Conservation (phyloP, 2,329 filamentous ascomycete species). For the Clarireedia monteithiana region DNA sequence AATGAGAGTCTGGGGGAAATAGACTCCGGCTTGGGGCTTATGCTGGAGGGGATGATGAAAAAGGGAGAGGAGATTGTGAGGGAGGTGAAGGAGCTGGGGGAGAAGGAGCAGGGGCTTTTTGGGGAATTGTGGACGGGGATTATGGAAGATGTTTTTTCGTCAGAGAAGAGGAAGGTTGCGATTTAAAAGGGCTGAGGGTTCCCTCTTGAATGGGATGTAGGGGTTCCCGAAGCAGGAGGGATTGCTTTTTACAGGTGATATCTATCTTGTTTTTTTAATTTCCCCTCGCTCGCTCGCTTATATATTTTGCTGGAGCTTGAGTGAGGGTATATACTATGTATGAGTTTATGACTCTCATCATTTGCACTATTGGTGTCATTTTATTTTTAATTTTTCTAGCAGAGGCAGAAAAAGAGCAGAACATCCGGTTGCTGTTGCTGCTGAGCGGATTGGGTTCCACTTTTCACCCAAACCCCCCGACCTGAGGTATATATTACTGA, state of each 20-base stretch:
- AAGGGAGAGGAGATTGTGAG: neutral
- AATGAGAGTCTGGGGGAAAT: conserved; percentile 21
- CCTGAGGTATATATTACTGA: too few species aligned
- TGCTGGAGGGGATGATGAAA: neutral
- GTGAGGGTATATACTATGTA: too few species aligned
- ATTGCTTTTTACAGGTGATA: neutral
- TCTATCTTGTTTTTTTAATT: neutral
- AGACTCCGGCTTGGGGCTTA: neutral
- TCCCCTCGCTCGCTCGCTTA: too few species aligned
- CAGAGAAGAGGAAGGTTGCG: neutral
- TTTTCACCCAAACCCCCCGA: too few species aligned
- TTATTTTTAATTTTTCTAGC: too few species aligned
- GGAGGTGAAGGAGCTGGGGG: neutral
- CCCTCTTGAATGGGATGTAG: too few species aligned
- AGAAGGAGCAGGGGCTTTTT: conserved; percentile 28
- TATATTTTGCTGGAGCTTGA: too few species aligned
- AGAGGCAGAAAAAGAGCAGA: too few species aligned
- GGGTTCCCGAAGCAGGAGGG: neutral
- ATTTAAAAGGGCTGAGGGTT: neutral
- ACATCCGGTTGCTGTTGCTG: too few species aligned
- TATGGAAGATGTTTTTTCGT: conserved; percentile 41
- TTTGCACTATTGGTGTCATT: too few species aligned
- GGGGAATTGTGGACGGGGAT: conserved; percentile 48
- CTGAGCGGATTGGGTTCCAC: too few species aligned
- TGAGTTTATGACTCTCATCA: too few species aligned